Conservation (phyloP, 2,329 filamentous ascomycete species). For the Colletotrichum filicis region DNA sequence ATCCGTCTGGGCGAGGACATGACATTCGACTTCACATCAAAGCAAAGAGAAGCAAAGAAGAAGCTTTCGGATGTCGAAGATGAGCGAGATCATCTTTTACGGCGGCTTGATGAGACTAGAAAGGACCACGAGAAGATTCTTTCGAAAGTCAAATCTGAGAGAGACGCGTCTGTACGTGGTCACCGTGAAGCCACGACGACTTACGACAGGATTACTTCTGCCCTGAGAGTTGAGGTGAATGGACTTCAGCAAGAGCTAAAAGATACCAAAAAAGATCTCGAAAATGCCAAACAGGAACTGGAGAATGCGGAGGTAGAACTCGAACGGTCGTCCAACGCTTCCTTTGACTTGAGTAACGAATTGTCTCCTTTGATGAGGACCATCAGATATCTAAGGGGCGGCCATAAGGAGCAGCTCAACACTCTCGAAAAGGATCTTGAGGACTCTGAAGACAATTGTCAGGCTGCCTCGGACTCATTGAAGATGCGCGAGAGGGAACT, state of each 20-base stretch:
- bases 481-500: neutral
- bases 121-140: neutral
- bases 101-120: neutral
- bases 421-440: neutral
- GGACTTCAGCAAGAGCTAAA: neutral
- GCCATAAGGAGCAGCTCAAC: neutral
- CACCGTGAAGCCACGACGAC: neutral
- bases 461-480: neutral
- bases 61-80: neutral
- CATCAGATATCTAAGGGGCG: no score
- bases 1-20: constrained; percentile 8
- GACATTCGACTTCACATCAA: constrained; percentile 7
- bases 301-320: neutral
- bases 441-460: neutral
- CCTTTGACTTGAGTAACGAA: neutral
- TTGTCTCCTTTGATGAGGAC: no score
- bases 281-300: neutral
- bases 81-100: neutral
- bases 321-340: neutral
- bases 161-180: neutral
- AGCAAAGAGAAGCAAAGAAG: constrained; percentile 1
- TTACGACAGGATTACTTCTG: neutral
- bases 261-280: neutral
- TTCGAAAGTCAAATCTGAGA: neutral
- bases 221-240: neutral